phyloP scores from a whole-genome alignment of 495 filamentous ascomycete species.

The Aspergillus sclerotiicarbonarius region DNA sequence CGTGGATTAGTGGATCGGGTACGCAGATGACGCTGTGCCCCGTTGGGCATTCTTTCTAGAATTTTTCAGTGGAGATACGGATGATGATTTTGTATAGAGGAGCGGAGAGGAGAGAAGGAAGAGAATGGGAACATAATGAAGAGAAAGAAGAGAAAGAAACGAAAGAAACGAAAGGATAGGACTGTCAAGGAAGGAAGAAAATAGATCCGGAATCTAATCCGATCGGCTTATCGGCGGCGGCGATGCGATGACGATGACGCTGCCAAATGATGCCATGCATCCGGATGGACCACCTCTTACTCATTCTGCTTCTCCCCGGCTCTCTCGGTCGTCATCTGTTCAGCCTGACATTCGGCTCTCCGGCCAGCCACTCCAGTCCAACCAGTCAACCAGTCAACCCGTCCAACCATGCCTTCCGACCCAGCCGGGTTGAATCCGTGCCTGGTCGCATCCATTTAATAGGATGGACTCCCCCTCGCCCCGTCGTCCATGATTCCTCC shows the following conservation, averaged over 20 bases:
- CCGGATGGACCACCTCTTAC: neutral
- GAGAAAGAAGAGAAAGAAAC: neutral
- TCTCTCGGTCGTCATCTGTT: neutral
- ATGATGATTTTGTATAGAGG: neutral
- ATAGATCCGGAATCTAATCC: neutral
- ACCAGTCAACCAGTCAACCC: conserved; percentile 14
- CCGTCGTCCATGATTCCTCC: neutral
- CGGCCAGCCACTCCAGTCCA: conserved; percentile 10
- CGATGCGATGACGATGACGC: neutral
- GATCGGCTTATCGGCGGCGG: neutral
- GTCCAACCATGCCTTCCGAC: conserved; percentile 20
- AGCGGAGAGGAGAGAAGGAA: no score
- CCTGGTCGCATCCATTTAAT: neutral
- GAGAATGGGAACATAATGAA: neutral
- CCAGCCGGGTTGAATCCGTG: conserved; percentile 15
- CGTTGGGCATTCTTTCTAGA: no score
- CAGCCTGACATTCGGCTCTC: neutral
- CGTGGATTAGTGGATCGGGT: no score
- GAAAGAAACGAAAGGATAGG: no score
- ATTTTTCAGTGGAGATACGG: no score
- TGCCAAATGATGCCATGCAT: neutral
- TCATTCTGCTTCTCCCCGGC: neutral
- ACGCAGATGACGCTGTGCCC: no score
- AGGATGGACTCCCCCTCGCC: neutral
- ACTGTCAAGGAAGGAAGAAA: neutral